Base-by-base conservation (phyloP, 2,329 filamentous ascomycete genomes). In the Penicillium frequentans region DNA sequence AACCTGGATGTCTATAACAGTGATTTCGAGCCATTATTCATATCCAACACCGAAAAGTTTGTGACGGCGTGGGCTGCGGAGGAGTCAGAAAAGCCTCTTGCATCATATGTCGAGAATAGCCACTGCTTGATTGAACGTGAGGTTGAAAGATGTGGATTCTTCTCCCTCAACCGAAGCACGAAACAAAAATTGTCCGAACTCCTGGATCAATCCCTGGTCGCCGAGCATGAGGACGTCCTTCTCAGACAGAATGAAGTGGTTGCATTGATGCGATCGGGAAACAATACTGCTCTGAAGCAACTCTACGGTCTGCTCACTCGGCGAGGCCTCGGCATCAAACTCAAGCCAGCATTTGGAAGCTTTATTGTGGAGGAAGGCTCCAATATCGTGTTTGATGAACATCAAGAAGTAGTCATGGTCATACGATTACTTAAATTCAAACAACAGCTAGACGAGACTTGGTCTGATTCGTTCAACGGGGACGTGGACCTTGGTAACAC, bases 351-450 rank as follows among this genome's bases (percentile, higher is more conserved):
- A 0, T 98, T 96, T 81, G 85, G 86, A 64, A 82, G 84, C 33
- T 96, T 95, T 76, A 93, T 98, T 53, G 83, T 87, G 49, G 79
- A 83, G 23, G 85, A 90, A 5, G 95, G 95, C 0, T 84, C 87
- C 0, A 76, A 74, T 2, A 93, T 99, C 56, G 88, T 98, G 5
- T 87, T 90, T 58, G 90, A 96, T 68, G 88, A 88, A 49, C 85
- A 88, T 33, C 86, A 88, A 37, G 87, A 89, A 48, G 87, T 92
- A 19, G 86, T 92, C 49, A 98, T 99, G 93, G 87, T 99, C 1
- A 77, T 91, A 5, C 86, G 90, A 33, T 79, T 99, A 5, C 80
- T 99, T 10, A 85, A 89, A 26, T 84, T 99, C 64, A 93, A 96
- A 70, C 84, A 86, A 48, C 85, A 87, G 31, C 79, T 97, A 9